A percentile compares a stretch with the other conserved stretches of the same genome.
phyloP scores from a whole-genome alignment of 2,329 filamentous ascomycete genomes.

The Scedosporium minutisporum region DNA sequence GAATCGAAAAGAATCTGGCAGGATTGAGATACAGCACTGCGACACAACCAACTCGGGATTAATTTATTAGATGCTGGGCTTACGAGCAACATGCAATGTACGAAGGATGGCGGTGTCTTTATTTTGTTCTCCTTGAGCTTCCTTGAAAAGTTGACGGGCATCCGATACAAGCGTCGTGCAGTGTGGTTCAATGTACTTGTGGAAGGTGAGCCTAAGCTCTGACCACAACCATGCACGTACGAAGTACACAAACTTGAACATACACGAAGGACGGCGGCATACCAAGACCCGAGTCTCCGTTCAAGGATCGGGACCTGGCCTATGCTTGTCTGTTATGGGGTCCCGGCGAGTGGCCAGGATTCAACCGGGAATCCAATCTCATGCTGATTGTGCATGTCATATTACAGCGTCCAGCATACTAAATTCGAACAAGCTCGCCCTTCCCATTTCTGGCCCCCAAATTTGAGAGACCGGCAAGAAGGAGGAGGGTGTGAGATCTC shows the following conservation, averaged over 20 bases:
- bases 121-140: too few relatives aligned
- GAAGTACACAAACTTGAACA: not conserved
- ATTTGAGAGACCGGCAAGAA: not conserved
- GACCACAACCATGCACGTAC: not conserved
- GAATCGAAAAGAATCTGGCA: not conserved
- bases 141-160: too few relatives aligned
- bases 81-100: too few relatives aligned
- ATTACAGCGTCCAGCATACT: not conserved
- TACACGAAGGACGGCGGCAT: not conserved
- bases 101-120: too few relatives aligned
- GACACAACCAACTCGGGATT: too few relatives aligned
- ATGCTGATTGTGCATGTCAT: not conserved
- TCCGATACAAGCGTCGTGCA: too few relatives aligned
- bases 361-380: not conserved
- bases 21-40: not conserved
- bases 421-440: not conserved
- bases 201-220: not conserved
- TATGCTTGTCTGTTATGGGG: not conserved
- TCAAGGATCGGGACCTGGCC: not conserved
- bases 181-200: not conserved
- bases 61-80: too few relatives aligned
- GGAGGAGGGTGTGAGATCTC: not conserved
- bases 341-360: not conserved
- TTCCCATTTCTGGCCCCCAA: not conserved
- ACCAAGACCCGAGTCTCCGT: not conserved